A percentile compares a stretch with the other conserved stretches of the same genome.
Evolutionary conservation across 2,329 filamentous ascomycete genomes (phyloP).

Genomic region (Exophiala xenobiotica): DNA sequence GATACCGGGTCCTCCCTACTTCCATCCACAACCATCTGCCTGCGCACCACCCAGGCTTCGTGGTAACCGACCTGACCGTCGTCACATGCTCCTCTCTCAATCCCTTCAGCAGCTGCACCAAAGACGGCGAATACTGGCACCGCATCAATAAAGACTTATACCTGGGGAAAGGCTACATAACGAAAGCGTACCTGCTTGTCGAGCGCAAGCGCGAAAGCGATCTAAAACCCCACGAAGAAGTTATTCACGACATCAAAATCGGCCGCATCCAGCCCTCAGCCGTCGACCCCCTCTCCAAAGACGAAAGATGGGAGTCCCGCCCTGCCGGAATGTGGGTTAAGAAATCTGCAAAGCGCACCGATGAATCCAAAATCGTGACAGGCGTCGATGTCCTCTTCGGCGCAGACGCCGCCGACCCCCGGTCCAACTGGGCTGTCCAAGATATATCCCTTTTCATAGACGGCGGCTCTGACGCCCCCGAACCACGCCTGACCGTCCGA

Average conservation of each 20-base stretch:
- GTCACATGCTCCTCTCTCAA: slow-evolving; percentile 74
- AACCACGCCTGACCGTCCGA: slow-evolving; percentile 74
- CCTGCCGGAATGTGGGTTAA: slow-evolving; percentile 80
- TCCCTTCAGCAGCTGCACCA: slow-evolving; percentile 70
- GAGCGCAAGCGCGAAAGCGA: slow-evolving; percentile 85
- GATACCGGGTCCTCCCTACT: slow-evolving; percentile 81
- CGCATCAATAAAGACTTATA: slow-evolving; percentile 88
- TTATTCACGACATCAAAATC: slow-evolving; percentile 76
- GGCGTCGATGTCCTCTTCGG: slow-evolving; percentile 85
- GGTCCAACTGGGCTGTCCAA: slow-evolving; percentile 78
- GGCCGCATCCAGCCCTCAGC: slow-evolving; percentile 68
- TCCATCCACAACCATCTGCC: slow-evolving; percentile 85
- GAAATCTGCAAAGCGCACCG: slow-evolving; percentile 68
- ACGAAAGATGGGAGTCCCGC: slow-evolving; percentile 73
- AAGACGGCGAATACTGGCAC: slow-evolving; percentile 73
- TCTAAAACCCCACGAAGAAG: slow-evolving; percentile 68
- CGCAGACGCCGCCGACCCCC: slow-evolving; percentile 85
- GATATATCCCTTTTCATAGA: slow-evolving; percentile 73
- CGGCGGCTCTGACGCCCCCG: slow-evolving; percentile 57
- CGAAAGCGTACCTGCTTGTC: slow-evolving; percentile 77
- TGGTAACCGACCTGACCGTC: slow-evolving; percentile 83
- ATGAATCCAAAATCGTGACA: slow-evolving; percentile 72
- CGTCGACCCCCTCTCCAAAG: slow-evolving; percentile 54
- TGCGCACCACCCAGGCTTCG: slow-evolving; percentile 76
- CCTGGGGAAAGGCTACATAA: slow-evolving; percentile 70